Percentiles rank a stretch among this genome's conserved stretches.
Conservation (phyloP, 768 basidiomycete species). For the Vararia minispora region DNA sequence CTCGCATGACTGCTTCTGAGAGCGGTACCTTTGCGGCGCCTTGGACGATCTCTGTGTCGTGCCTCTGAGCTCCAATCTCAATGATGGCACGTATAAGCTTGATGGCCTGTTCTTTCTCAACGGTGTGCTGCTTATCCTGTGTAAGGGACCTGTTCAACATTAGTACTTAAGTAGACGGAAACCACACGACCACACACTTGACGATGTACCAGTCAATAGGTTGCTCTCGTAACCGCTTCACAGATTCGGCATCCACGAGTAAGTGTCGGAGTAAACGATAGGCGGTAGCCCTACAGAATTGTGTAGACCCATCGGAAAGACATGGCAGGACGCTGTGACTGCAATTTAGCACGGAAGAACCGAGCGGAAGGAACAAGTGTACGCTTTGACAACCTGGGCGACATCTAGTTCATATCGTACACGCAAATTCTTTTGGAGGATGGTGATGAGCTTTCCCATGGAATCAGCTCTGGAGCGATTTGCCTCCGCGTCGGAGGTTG, state of each 20-base stretch:
- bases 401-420: slow-evolving; percentile 70
- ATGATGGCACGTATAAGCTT: slow-evolving; percentile 80
- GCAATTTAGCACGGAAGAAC: slow-evolving; percentile 4
- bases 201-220: slow-evolving; percentile 86
- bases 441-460: slow-evolving; percentile 52
- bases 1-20: slow-evolving; percentile 71
- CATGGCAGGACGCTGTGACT: slow-evolving; percentile 60
- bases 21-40: slow-evolving; percentile 41
- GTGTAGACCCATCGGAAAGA: slow-evolving; percentile 63
- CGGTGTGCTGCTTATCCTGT: slow-evolving; percentile 70
- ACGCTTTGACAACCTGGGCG: slow-evolving; percentile 67
- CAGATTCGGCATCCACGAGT: slow-evolving; percentile 62
- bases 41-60: slow-evolving; percentile 31
- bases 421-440: slow-evolving; percentile 59
- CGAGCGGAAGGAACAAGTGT: slow-evolving; percentile 21
- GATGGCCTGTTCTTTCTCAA: slow-evolving; percentile 88
- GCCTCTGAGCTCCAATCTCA: slow-evolving; percentile 56
- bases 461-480: slow-evolving; percentile 49
- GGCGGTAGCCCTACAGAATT: slow-evolving; percentile 66
- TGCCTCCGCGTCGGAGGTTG: slow-evolving; percentile 22
- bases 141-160: slow-evolving; percentile 55
- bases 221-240: slow-evolving; percentile 48
- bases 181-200: slow-evolving; percentile 40
- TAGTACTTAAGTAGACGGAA: slow-evolving; percentile 2
- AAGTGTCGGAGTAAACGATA: slow-evolving; percentile 78